Conservation (phyloP, 495 filamentous ascomycete genomes). For the Hypoxylon lenormandii region DNA sequence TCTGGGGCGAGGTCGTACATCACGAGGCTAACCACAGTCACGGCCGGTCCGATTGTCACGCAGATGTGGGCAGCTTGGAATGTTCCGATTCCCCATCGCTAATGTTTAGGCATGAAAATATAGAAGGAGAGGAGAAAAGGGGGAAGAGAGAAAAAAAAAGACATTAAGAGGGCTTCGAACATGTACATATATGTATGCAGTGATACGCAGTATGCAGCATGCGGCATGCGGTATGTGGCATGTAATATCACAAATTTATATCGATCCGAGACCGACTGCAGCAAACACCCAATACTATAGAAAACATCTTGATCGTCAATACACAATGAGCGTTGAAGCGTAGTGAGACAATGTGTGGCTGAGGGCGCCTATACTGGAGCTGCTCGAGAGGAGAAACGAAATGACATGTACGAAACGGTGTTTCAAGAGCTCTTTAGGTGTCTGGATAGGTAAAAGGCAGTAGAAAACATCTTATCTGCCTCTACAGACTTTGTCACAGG, state of each 20-base stretch:
- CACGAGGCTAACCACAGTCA: conserved; percentile 26
- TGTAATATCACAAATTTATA: too few relatives aligned
- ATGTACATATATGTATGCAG: too few relatives aligned
- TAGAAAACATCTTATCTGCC: conserved; percentile 15
- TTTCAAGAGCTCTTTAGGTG: conserved; percentile 25
- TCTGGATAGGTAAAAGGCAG: too few relatives aligned
- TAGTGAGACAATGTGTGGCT: conserved; percentile 18
- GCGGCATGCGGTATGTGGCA: too few relatives aligned
- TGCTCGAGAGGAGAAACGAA: background rate
- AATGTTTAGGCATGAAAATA: too few relatives aligned
- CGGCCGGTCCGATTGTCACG: conserved; percentile 41
- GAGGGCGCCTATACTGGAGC: background rate
- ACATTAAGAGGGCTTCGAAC: too few relatives aligned
- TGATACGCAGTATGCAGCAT: too few relatives aligned
- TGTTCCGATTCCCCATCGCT: background rate
- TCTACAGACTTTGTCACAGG: conserved; percentile 1
- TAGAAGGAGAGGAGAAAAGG: too few relatives aligned
- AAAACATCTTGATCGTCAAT: too few relatives aligned
- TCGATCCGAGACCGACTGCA: background rate
- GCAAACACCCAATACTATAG: conserved; percentile 7
- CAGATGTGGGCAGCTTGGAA: conserved; percentile 18
- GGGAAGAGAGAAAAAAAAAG: background rate
- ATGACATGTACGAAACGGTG: background rate
- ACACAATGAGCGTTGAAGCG: background rate
- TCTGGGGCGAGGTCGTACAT: conserved; percentile 24